phyloP scores from a whole-genome alignment of 2,329 filamentous ascomycete species.

The Mollisiaceae sp. region DNA sequence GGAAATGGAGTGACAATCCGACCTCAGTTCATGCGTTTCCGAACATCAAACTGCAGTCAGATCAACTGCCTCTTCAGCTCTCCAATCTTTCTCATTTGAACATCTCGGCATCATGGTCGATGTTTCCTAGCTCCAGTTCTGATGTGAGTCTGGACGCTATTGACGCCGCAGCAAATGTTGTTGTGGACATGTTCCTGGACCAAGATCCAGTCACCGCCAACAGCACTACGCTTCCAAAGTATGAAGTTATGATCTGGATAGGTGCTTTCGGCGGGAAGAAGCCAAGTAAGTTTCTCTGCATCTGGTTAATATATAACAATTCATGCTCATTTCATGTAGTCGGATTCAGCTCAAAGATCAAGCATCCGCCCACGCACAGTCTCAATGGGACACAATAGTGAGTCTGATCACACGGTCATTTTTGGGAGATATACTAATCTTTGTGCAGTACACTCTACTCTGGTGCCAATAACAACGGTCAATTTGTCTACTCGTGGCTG shows the following conservation, averaged over 20 bases:
- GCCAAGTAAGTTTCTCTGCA: conserved; percentile 39
- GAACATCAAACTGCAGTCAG: conserved; percentile 23
- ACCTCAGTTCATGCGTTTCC: conserved; percentile 23
- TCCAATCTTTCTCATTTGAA: conserved; percentile 16
- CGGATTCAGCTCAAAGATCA: conserved; percentile 40
- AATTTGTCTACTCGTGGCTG: conserved; percentile 25
- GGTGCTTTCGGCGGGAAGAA: conserved; percentile 52
- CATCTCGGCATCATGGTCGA: conserved; percentile 32
- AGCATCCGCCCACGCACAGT: conserved; percentile 9
- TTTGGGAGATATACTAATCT: not conserved
- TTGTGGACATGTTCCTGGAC: conserved; percentile 64
- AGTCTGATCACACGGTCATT: not conserved
- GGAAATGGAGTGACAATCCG: conserved; percentile 23
- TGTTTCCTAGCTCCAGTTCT: conserved; percentile 39
- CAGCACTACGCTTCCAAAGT: conserved; percentile 46
- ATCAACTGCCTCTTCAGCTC: conserved; percentile 10
- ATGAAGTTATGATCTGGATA: conserved; percentile 65
- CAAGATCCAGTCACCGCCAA: conserved; percentile 47
- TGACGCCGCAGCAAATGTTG: conserved; percentile 56
- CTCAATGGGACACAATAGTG: conserved; percentile 22
- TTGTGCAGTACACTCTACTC: conserved; percentile 20
- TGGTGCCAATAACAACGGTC: conserved; percentile 22
- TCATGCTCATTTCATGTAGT: conserved; percentile 32
- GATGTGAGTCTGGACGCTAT: not conserved
- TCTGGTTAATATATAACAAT: not conserved